Percentiles rank a stretch among this genome's conserved stretches.
Conservation (phyloP, 257 asterid species). For the Striga asiatica region DNA sequence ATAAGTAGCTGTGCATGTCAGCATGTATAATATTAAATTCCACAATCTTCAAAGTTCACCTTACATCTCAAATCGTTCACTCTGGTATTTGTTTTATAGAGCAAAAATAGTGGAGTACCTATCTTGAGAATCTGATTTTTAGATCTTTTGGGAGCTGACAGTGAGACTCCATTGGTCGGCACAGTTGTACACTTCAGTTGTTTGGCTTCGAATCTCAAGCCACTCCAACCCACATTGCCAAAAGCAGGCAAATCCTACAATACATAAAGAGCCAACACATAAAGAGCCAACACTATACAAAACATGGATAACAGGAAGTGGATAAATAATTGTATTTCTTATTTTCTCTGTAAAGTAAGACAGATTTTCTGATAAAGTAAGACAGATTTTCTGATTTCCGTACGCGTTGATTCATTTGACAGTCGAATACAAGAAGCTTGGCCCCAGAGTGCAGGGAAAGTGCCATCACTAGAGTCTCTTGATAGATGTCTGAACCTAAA, state of each 20-base stretch:
- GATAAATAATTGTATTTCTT: too few species aligned
- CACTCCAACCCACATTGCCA: background rate
- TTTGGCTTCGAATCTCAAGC: background rate
- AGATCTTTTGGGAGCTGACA: background rate
- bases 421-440: slow-evolving; percentile 13
- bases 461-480: slow-evolving; percentile 1
- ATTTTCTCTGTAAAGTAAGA: too few species aligned
- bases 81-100: too few species aligned
- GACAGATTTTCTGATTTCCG: background rate
- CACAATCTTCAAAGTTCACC: background rate
- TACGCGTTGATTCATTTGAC: slow-evolving; percentile 4
- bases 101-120: background rate
- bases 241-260: background rate
- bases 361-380: background rate
- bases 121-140: background rate
- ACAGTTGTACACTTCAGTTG: background rate
- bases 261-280: too few species aligned
- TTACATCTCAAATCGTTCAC: too few species aligned
- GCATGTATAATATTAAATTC: background rate
- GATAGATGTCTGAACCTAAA: slow-evolving; percentile 13
- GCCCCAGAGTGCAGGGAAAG: background rate
- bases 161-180: background rate
- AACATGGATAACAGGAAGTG: too few species aligned
- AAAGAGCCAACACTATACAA: background rate
- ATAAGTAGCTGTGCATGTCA: background rate